phyloP scores from a whole-genome alignment of 208 protist genomes.

The Kentomonas sorsogonicus region DNA sequence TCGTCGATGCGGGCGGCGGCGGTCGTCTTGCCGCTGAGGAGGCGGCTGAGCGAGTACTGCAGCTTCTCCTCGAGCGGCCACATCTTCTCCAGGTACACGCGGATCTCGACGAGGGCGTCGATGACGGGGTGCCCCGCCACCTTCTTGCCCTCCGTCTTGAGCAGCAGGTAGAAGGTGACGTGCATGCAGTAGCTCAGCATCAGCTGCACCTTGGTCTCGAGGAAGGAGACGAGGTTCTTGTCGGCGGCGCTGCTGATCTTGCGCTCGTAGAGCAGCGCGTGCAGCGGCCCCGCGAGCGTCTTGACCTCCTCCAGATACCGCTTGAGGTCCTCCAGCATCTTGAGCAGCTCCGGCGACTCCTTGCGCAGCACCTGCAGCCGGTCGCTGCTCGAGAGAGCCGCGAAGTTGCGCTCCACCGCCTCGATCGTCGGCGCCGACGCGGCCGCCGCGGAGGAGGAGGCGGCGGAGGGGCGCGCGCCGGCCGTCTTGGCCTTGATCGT shows the following conservation, averaged over 20 bases:
- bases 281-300: conserved; percentile 69
- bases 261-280: conserved; percentile 78
- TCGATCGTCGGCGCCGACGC: conserved; percentile 74
- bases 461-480: conserved; percentile 12
- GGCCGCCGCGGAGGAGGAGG: conserved; percentile 22
- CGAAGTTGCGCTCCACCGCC: conserved; percentile 86
- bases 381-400: conserved; percentile 74
- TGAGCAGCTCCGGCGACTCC: conserved; percentile 89
- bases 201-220: conserved; percentile 90
- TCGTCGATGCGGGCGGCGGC: conserved; percentile 53
- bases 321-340: conserved; percentile 84
- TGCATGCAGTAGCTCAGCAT: conserved; percentile 96
- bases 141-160: conserved; percentile 90
- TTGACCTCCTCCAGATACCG: conserved; percentile 84
- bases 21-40: conserved; percentile 80
- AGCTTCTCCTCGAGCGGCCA: conserved; percentile 94
- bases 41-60: conserved; percentile 94
- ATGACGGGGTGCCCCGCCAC: conserved; percentile 93
- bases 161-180: conserved; percentile 90
- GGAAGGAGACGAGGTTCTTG: conserved; percentile 79
- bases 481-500: conserved; percentile 12
- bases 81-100: conserved; percentile 93
- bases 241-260: conserved; percentile 51
- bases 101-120: conserved; percentile 89
- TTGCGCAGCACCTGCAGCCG: conserved; percentile 82